Conservation (phyloP, 2,329 filamentous ascomycete genomes). For the Apiospora aurea region DNA sequence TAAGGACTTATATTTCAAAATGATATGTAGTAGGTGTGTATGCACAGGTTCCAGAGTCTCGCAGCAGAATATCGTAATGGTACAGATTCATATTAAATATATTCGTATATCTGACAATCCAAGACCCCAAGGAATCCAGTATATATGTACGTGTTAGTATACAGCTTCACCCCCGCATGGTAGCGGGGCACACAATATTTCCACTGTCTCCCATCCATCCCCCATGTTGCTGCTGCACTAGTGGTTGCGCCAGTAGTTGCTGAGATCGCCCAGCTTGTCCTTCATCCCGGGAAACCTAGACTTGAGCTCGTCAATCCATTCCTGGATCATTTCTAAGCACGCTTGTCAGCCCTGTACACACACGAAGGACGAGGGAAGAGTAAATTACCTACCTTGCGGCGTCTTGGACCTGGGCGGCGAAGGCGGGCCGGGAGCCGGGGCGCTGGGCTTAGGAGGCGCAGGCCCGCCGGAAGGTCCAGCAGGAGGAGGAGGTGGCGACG, state of each 20-base stretch:
- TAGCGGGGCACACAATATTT: neutral
- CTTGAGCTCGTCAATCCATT: conserved; percentile 11
- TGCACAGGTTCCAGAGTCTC: neutral
- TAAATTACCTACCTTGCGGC: neutral
- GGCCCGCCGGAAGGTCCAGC: conserved; percentile 1
- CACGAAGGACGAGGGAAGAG: neutral
- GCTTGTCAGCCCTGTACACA: neutral
- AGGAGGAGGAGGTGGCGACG: neutral
- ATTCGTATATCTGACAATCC: neutral
- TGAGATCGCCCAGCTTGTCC: neutral
- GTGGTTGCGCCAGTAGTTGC: neutral
- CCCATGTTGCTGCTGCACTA: neutral
- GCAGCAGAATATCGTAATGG: no score
- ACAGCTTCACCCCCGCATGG: neutral
- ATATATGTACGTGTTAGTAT: neutral
- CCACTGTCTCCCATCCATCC: neutral
- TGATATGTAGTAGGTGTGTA: neutral
- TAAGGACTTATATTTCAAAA: neutral
- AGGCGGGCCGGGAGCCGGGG: neutral
- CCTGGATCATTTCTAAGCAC: neutral
- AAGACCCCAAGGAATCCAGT: neutral
- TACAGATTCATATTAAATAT: neutral
- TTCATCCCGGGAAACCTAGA: neutral
- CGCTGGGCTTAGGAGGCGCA: neutral
- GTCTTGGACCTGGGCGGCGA: neutral